Evolutionary conservation across 2,329 filamentous ascomycete species (phyloP), one percentile per base, ranked within the genome.

Genomic region (Leptographium procerum): DNA sequence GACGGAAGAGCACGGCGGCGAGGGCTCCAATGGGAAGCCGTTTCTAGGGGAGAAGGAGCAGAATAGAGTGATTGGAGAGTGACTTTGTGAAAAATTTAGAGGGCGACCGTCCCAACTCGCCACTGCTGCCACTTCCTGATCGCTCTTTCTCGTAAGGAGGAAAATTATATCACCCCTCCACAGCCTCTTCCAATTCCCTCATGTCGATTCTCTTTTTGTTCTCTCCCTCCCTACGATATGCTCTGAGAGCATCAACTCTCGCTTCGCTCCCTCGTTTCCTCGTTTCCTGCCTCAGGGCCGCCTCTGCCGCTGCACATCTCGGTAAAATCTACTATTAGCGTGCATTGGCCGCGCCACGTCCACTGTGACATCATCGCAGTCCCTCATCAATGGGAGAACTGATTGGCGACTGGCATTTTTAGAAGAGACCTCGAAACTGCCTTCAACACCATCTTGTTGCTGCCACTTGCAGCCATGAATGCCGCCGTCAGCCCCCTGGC

Each of bases 351-450:
- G 4, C 36, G 13, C 16, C 36, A 40, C 11, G 36, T 40, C 36
- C 16, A n/a, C 14, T 16, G 55, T 57, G 55, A 57, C 55, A 57
- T 57, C 55, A 57, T 57, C 28, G 45, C 16, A 4, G n/a, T 22
- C 19, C 33, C 33, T 31, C 28, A 13, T 56, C 55, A 1, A 56
- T 56, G 47, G n/a, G 55, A 33, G 40, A 50, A 2, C 31, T 55
- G 16, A 34, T 16, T 50, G 16, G 26, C 24, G 45, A 48, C 4
- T 13, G 24, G 11, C 6, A 24, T 16, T 10, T 14, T 19, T 43
- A 29, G 26, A 24, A 16, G 13, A 31, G 1, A 8, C 14, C 14
- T 8, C 55, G 16, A 22, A n/a, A n/a, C n/a, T 10, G 14, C 19
- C 40, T 8, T 51, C 10, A 13, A 2, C 14, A 29, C 24, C 31